Conservation (phyloP, 176 grass and related monocot species). For the Oryza meridionalis region DNA sequence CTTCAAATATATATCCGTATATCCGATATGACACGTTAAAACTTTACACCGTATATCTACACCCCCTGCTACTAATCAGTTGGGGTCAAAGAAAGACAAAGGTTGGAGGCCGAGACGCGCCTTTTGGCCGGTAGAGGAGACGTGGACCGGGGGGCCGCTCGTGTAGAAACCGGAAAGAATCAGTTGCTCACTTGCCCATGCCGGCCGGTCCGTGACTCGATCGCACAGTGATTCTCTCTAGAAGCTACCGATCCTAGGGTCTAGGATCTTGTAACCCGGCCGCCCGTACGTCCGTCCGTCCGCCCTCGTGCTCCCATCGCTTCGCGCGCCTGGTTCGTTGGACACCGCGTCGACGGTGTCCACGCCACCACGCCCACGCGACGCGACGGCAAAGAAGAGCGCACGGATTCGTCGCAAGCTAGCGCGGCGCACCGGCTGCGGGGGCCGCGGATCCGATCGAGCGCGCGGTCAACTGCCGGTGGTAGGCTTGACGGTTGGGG, state of each 20-base stretch:
- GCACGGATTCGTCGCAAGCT: too few relatives aligned
- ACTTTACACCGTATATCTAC: too few relatives aligned
- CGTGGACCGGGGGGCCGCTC: background rate
- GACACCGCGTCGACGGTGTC: background rate
- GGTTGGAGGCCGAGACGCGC: too few relatives aligned
- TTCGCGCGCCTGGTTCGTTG: background rate
- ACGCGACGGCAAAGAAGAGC: too few relatives aligned
- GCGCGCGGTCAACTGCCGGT: too few relatives aligned
- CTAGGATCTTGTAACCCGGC: background rate
- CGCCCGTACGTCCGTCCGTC: background rate
- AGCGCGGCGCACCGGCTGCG: too few relatives aligned
- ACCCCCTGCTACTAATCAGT: background rate
- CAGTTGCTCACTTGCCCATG: background rate
- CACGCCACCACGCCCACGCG: too few relatives aligned
- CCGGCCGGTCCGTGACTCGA: background rate
- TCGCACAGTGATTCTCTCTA: background rate
- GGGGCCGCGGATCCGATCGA: too few relatives aligned
- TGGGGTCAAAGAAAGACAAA: background rate
- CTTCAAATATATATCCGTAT: rapidly evolving
- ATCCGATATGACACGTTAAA: too few relatives aligned
- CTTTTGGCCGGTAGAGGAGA: background rate
- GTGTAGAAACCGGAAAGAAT: background rate
- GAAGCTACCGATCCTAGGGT: background rate
- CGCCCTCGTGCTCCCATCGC: background rate
- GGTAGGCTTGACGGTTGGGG: too few relatives aligned